Percentiles rank a stretch among this genome's conserved stretches.
Evolutionary conservation across 257 asterid genomes (phyloP).

Genomic region (Solanum virginianum): DNA sequence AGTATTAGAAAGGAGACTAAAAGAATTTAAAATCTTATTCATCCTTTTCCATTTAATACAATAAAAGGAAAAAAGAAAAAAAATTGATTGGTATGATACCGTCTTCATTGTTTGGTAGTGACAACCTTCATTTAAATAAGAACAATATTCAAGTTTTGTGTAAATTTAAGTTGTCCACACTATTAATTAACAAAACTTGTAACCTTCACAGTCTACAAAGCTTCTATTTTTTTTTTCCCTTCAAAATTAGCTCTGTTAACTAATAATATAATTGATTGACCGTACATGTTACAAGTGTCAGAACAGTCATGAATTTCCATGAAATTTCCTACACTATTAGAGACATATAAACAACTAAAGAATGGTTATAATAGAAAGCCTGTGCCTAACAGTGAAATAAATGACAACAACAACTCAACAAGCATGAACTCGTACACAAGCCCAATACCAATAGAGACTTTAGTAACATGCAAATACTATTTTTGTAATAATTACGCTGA

Average conservation of each 20-base stretch:
- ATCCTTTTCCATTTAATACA: background rate
- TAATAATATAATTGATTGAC: background rate
- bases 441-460: no score
- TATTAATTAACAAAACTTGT: background rate
- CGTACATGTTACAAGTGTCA: background rate
- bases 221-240: background rate
- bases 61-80: background rate
- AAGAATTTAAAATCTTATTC: background rate
- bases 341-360: background rate
- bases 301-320: background rate
- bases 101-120: background rate
- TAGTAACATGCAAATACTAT: no score
- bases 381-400: background rate
- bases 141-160: background rate
- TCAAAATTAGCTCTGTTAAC: background rate
- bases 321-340: background rate
- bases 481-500: no score
- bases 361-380: background rate
- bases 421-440: background rate
- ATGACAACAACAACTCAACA: background rate
- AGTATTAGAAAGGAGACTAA: background rate
- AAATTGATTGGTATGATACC: background rate
- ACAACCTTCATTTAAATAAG: background rate
- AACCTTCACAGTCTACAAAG: background rate
- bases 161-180: background rate